Percentiles rank a stretch among this genome's conserved stretches.
These are phyloP conservation scores for Phytopythium cucurbitacearum DNA, from an alignment of 352 stramenopile species.

Conservation along the genomic window DNA sequence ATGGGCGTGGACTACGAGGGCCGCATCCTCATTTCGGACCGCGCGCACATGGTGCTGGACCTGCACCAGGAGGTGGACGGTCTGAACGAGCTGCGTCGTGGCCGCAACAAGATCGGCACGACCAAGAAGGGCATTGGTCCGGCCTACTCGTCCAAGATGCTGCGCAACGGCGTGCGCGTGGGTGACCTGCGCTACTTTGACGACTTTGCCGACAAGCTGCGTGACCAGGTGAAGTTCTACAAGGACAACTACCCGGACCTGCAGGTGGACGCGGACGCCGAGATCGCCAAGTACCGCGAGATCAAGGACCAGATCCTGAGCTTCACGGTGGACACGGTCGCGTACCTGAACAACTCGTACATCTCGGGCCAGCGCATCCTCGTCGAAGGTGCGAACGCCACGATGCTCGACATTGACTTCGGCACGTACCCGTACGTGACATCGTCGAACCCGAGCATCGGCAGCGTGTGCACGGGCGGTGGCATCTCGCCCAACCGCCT, in stretches of 20 bases:
- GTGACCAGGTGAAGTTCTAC: slow-evolving; percentile 90
- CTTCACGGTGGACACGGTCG: slow-evolving; percentile 95
- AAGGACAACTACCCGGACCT: slow-evolving; percentile 87
- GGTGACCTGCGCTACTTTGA: slow-evolving; percentile 93
- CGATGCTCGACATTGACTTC: slow-evolving; percentile 99
- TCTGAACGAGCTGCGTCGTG: slow-evolving; percentile 79
- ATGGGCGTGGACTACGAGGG: slow-evolving; percentile 91
- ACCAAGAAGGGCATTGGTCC: slow-evolving; percentile 99
- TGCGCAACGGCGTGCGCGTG: slow-evolving; percentile 96
- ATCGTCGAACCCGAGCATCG: slow-evolving; percentile 97
- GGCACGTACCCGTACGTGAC: slow-evolving; percentile 99
- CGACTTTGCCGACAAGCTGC: slow-evolving; percentile 88
- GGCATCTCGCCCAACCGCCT: slow-evolving; percentile 92
- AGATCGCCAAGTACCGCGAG: slow-evolving; percentile 80
- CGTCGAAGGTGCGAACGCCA: slow-evolving; percentile 98
- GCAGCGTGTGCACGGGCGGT: slow-evolving; percentile 95
- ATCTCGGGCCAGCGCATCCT: slow-evolving; percentile 95
- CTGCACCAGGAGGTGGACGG: slow-evolving; percentile 95
- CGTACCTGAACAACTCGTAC: slow-evolving; percentile 96
- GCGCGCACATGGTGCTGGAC: slow-evolving; percentile 98
- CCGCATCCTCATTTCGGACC: slow-evolving; percentile 96
- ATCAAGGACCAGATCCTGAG: slow-evolving; percentile 82
- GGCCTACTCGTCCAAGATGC: slow-evolving; percentile 98
- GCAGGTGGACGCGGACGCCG: slow-evolving; percentile 72
- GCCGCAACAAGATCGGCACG: slow-evolving; percentile 98